These are phyloP conservation scores for Penicillium sp. DNA, from an alignment of 2,329 filamentous ascomycete genomes.

Conservation along the genomic window DNA sequence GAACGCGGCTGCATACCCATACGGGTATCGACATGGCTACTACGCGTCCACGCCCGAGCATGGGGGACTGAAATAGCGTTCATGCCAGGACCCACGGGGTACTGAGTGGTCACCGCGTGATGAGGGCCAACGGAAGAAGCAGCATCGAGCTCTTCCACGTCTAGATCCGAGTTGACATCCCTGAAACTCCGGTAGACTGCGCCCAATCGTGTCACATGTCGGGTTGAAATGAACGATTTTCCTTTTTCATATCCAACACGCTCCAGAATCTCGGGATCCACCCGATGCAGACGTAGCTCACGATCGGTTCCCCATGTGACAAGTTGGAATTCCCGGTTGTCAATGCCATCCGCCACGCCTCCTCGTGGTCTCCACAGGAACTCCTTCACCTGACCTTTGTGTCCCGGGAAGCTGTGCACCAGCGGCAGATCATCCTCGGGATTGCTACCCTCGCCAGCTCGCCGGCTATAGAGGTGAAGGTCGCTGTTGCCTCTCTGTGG, in stretches of 20 bases:
- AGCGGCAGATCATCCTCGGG: conserved; percentile 47
- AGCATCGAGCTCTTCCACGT: conserved; percentile 59
- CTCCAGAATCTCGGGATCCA: conserved; percentile 68
- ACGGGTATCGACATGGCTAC: conserved; percentile 55
- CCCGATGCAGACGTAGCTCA: conserved; percentile 77
- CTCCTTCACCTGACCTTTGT: conserved; percentile 76
- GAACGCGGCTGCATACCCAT: conserved; percentile 57
- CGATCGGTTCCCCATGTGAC: conserved; percentile 93
- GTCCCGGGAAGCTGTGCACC: conserved; percentile 60
- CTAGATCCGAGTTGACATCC: conserved; percentile 66
- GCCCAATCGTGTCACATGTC: conserved; percentile 80
- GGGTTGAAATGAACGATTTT: conserved; percentile 64
- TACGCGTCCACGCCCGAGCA: conserved; percentile 55
- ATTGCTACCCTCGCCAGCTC: conserved; percentile 50
- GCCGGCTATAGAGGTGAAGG: conserved; percentile 81
- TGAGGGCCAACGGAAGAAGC: conserved; percentile 38
- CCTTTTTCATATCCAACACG: conserved; percentile 77
- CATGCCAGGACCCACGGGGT: conserved; percentile 48
- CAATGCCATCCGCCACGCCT: conserved; percentile 68
- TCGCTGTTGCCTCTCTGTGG: conserved; percentile 86
- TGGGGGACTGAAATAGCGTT: conserved; percentile 60
- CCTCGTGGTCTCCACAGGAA: conserved; percentile 89
- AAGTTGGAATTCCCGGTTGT: conserved; percentile 88
- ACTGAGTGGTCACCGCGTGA: conserved; percentile 24
- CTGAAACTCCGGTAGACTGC: conserved; percentile 86